Evolutionary conservation across 352 stramenopile genomes (phyloP), one percentile per base, ranked within the genome.

Genomic region (Globisporangium iwayamae): DNA sequence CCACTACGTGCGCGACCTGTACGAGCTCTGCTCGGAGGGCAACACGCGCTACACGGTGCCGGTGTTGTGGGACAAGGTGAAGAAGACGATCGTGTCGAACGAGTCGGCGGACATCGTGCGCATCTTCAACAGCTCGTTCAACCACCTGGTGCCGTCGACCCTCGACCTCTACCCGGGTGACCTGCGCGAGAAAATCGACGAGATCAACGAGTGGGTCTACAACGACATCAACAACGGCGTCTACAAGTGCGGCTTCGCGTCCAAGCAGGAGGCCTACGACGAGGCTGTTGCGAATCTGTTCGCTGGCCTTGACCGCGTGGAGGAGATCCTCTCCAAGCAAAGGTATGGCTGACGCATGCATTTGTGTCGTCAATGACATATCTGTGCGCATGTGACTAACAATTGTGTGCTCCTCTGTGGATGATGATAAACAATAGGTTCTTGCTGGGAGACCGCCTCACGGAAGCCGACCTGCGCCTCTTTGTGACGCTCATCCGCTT

Each of bases 31-130:
- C 66, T 88, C 74, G n/a, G 66, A 79, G 50, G 76, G 85, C 51
- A 88, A 91, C 72, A 87, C 82, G 60, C 84, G 82, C 71, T 93
- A 91, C 73, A 92, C 93, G 55, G 93, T 97, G 50, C 94, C 94
- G 14, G 79, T 98, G 47, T 58, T 98, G 38, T 91, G 96, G 72
- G 93, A 98, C 83, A 90, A 91, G 70, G 77, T 89, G 69, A 85
- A 79, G 65, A 84, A 93, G 60, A 90, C 78, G 28, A 98, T 98
- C 70, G 90, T 98, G 25, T 97, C 86, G 60, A 98, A 98, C 77
- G 94, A 98, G 69, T 97, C 87, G 50, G 82, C 86, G 55, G 91
- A 98, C 56, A 98, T 98, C 62, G 90, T 98, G 67, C 83, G 91
- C 65, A 96, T 98, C 72, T 83, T 98, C 30, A 92, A 92, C 72